Base-by-base conservation (phyloP, 2,329 filamentous ascomycete species). In the Chaetomium sp. region DNA sequence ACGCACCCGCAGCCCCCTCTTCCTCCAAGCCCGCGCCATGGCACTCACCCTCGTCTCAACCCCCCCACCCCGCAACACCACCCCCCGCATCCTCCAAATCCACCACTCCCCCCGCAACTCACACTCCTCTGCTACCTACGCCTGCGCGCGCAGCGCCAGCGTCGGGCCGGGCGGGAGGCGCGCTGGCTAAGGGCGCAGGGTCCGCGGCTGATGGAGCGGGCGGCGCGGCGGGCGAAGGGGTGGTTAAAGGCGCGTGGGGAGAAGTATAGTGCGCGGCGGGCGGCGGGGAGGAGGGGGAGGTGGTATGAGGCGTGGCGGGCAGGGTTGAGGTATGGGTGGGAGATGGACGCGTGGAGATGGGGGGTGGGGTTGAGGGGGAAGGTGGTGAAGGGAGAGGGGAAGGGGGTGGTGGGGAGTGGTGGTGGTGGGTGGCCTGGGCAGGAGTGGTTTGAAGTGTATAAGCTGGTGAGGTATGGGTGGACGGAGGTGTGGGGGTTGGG, bases 261-360 rank as follows among this genome's bases (percentile, higher is more conserved):
- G 29, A 12, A n/a, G 8, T 5, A 13, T 1, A 58, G 25, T 6
- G 16, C 8, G 38, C 38, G 42, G 16, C 16, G 19, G 38, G 27
- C 16, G 19, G 42, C 27, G 4, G 8, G 16, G 9, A 10, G 23
- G 25, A 9, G 1, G 25, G 56, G 13, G 10, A 2, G 13, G 56
- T 21, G 10, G 6, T 29, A 3, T 4, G 25, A 19, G 35, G 6
- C 19, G 38, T 8, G 13, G 13, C 6, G 21, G 51, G 42, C 10
- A 1, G 42, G 49, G 27, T 10, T 29, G 29, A 19, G 13, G 35
- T 42, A 42, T 19, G 27, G 2, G 25, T 13, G 27, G 51, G 38
- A 56, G 60, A 50, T 56, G 23, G 60, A 56, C 4, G 51, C 51
- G 60, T 6, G n/a, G 13, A 12, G 38, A 19, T 62, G 60, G 60